These are phyloP conservation scores for Xylaria curta DNA, from an alignment of 495 filamentous ascomycete genomes.

Conservation along the genomic window DNA sequence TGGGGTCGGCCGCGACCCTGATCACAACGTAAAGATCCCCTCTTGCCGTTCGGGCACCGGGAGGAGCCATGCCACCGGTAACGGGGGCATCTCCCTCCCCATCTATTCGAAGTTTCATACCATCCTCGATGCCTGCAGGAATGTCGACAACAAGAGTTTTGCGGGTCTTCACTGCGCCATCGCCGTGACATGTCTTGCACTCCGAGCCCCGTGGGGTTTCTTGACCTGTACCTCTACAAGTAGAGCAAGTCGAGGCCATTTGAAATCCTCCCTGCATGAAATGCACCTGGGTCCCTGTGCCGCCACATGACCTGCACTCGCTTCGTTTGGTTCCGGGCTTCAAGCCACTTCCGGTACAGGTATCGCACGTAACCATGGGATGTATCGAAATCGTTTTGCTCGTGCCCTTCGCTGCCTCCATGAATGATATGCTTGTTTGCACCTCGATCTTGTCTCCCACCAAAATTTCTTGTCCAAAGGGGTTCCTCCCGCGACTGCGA, in stretches of 20 bases:
- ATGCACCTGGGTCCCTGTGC: slow-evolving; percentile 85
- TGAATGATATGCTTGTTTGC: slow-evolving; percentile 88
- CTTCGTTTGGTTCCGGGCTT: slow-evolving; percentile 77
- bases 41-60: slow-evolving; percentile 63
- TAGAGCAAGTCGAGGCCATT: slow-evolving; percentile 85
- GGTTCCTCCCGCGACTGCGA: slow-evolving; percentile 59
- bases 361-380: slow-evolving; percentile 77
- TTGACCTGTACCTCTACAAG: slow-evolving; percentile 78
- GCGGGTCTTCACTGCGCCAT: slow-evolving; percentile 77
- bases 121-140: slow-evolving; percentile 92
- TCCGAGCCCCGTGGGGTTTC: slow-evolving; percentile 76
- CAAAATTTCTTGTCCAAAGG: slow-evolving; percentile 76
- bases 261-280: slow-evolving; percentile 93
- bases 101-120: slow-evolving; percentile 82
- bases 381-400: slow-evolving; percentile 78
- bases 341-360: slow-evolving; percentile 81
- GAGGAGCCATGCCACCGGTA: slow-evolving; percentile 65
- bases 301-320: slow-evolving; percentile 80
- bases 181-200: slow-evolving; percentile 77
- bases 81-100: slow-evolving; percentile 87
- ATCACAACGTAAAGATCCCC: slow-evolving; percentile 92
- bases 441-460: slow-evolving; percentile 95
- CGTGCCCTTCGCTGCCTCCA: slow-evolving; percentile 92
- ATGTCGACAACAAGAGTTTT: slow-evolving; percentile 88
- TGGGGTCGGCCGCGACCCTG: slow-evolving; percentile 79